Evolutionary conservation across 2,329 filamentous ascomycete species (phyloP), one percentile per base, ranked within the genome.

Genomic region (Whalleya microplaca): DNA sequence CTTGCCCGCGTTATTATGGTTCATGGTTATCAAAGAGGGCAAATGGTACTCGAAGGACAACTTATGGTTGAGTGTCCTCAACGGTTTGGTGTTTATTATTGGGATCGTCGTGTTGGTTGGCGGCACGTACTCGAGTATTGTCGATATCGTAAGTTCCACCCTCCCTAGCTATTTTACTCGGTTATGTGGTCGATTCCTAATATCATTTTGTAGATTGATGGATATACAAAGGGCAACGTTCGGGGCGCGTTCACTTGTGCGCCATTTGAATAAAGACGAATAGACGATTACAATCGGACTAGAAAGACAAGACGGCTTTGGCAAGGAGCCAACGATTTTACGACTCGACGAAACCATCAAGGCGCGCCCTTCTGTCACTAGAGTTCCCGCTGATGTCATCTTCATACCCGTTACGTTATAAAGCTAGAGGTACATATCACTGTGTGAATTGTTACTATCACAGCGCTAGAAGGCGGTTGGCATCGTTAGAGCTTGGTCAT

Each of bases 1-100:
- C 66, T 69, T 72, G 64, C 70, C 70, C 2, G 70, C 69, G 45
- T 61, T 71, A 51, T 70, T 72, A 59, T 72, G 70, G 70, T 72
- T 71, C 65, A 67, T 63, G 66, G 63, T 71, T 50, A 66, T 72
- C 54, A 62, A 61, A 45, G 45, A 72, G 58, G 70, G 70, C 46
- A 64, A 60, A 20, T 64, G 64, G 51, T 67, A 68, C 51, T 50
- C 69, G 19, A 65, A 55, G 53, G 60, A 70, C 50, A 72, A 72
- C 62, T 23, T 69, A 19, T 9, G 48, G 14, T 64, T 57, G 56
- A 64, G 63, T 4, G 21, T 53, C 16, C 41, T 61, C 46, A 72
- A 72, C 46, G 57, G 21, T 2, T 0, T 68, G 16, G 62, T 66
- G 43, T 71, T 72, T 58, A 47, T 72, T 41, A 64, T 72, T 40